Percentiles rank a stretch among this genome's conserved stretches.
These are phyloP conservation scores for Clitocybe nebularis DNA, from an alignment of 1,284 basidiomycete genomes.

Conservation along the genomic window DNA sequence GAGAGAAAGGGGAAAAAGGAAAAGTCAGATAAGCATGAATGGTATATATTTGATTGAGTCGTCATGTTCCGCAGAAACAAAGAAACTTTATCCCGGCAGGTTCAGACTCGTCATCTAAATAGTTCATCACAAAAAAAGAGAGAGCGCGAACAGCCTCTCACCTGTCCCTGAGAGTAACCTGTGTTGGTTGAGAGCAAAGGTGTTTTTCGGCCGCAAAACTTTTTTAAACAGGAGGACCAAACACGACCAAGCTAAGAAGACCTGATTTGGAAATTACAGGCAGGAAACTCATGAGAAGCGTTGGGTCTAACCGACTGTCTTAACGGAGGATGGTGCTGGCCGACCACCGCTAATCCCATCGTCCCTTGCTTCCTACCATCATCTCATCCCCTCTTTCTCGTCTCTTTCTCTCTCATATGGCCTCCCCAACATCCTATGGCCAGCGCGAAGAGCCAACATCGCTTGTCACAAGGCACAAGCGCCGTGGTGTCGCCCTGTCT, in stretches of 20 bases:
- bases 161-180: constrained; percentile 19
- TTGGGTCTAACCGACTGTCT: constrained; percentile 5
- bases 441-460: constrained; percentile 27
- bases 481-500: constrained; percentile 48
- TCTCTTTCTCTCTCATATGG: constrained; percentile 22
- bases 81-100: constrained; percentile 54
- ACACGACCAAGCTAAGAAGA: constrained; percentile 21
- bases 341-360: constrained; percentile 14
- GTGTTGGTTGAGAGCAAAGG: constrained; percentile 16
- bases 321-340: constrained; percentile 19
- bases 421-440: constrained; percentile 21
- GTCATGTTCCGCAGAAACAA: constrained; percentile 52
- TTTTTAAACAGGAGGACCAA: constrained; percentile 22
- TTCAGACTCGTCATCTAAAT: constrained; percentile 90
- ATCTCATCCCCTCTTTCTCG: constrained; percentile 14
- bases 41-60: constrained; percentile 63
- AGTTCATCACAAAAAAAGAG: constrained; percentile 52
- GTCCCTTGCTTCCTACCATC: constrained; percentile 19
- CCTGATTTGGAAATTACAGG: constrained; percentile 15
- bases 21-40: constrained; percentile 87
- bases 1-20: constrained; percentile 23
- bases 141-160: constrained; percentile 21
- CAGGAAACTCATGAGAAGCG: constrained; percentile 7
- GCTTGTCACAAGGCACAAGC: constrained; percentile 43
- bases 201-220: constrained; percentile 12